A percentile compares a stretch with the other conserved stretches of the same genome.
phyloP scores from a whole-genome alignment of 352 stramenopile species.

The Globisporangium paddicum region DNA sequence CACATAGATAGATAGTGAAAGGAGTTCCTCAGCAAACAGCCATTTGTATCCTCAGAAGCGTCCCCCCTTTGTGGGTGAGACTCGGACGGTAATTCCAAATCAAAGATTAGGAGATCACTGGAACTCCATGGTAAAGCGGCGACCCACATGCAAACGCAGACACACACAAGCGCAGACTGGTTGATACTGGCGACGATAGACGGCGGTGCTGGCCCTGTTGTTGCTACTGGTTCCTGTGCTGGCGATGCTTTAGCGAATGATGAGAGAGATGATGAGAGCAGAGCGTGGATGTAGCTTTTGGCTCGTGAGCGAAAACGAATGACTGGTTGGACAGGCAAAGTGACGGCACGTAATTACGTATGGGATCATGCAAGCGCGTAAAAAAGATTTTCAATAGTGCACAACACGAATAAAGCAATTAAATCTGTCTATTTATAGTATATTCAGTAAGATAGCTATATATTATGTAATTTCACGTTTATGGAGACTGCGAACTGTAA shows the following conservation, averaged over 20 bases:
- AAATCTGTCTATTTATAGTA: too few relatives aligned
- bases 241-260: constrained; percentile 12
- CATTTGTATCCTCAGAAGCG: constrained; percentile 76
- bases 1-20: background rate
- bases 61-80: constrained; percentile 18
- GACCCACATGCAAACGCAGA: background rate
- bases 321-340: background rate
- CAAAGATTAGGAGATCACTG: constrained; percentile 80
- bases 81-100: constrained; percentile 90
- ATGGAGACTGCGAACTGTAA: too few relatives aligned
- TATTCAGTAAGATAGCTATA: too few relatives aligned
- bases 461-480: too few relatives aligned
- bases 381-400: too few relatives aligned
- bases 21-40: constrained; percentile 86
- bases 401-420: too few relatives aligned
- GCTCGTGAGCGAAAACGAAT: background rate
- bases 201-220: background rate
- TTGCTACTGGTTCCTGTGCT: background rate
- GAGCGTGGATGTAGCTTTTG: background rate
- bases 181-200: background rate
- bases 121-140: constrained; percentile 26
- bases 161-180: background rate
- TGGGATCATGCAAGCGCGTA: background rate
- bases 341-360: constrained; percentile 3
- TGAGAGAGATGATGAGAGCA: constrained; percentile 1